phyloP scores from a whole-genome alignment of 1,284 basidiomycete genomes.

The Tilletia caries region DNA sequence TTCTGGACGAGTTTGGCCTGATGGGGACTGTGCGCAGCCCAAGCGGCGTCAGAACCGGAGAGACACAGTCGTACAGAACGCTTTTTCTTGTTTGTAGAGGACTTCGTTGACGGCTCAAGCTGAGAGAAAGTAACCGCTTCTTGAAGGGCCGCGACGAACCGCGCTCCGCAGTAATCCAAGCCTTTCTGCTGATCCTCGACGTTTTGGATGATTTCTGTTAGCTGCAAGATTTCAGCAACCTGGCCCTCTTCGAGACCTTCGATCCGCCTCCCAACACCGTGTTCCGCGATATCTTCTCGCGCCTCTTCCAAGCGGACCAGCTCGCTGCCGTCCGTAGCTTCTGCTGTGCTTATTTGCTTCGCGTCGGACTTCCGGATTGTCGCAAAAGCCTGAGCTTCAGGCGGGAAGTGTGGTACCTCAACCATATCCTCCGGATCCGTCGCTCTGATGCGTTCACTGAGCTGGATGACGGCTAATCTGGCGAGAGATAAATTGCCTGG shows the following conservation, averaged over 20 bases:
- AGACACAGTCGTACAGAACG: conserved; percentile 75
- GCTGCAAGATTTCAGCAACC: background rate
- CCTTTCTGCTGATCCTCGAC: background rate
- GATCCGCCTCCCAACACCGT: background rate
- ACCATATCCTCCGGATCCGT: conserved; percentile 4
- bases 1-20: conserved; percentile 76
- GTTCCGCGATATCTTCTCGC: no score
- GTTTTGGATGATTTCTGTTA: background rate
- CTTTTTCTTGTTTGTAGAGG: conserved; percentile 65
- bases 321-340: background rate
- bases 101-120: background rate
- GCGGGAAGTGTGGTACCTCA: background rate
- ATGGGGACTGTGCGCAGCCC: conserved; percentile 90
- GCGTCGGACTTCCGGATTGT: background rate
- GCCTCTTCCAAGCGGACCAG: no score
- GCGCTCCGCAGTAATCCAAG: background rate
- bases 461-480: background rate
- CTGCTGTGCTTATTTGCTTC: background rate
- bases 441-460: background rate
- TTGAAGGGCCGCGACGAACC: conserved; percentile 30
- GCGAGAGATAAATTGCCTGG: background rate
- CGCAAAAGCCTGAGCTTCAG: background rate
- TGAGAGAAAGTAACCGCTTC: background rate
- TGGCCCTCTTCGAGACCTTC: background rate
- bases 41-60: conserved; percentile 50